Conservation (phyloP, 2,329 filamentous ascomycete genomes). For the Clarireedia sp. region DNA sequence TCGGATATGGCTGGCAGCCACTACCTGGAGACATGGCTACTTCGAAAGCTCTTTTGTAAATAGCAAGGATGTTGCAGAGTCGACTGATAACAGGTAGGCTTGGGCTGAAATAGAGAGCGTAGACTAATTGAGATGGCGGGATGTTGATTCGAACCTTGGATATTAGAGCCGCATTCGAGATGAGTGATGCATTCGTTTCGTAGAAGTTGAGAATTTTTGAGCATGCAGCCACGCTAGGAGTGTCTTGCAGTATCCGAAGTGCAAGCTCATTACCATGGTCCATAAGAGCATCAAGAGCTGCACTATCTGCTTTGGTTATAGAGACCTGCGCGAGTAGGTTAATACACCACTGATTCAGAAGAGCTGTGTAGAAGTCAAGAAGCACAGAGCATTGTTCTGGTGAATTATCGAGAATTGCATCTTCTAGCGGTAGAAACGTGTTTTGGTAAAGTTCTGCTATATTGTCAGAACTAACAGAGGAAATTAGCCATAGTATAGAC, state of each 20-base stretch:
- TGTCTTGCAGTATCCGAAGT: slow-evolving; percentile 51
- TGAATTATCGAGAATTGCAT: slow-evolving; percentile 40
- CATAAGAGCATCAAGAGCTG: slow-evolving; percentile 35
- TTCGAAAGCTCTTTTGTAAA: slow-evolving; percentile 70
- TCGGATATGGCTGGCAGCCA: slow-evolving; percentile 39
- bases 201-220: slow-evolving; percentile 64
- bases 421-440: slow-evolving; percentile 46
- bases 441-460: slow-evolving; percentile 40
- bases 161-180: slow-evolving; percentile 43
- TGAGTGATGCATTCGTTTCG: slow-evolving; percentile 49
- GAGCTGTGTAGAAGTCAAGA: slow-evolving; percentile 56
- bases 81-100: slow-evolving; percentile 59
- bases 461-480: not conserved
- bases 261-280: slow-evolving; percentile 47
- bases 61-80: slow-evolving; percentile 59
- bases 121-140: slow-evolving; percentile 60
- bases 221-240: slow-evolving; percentile 35
- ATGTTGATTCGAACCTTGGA: slow-evolving; percentile 56
- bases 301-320: slow-evolving; percentile 1
- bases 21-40: slow-evolving; percentile 42
- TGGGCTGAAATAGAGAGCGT: slow-evolving; percentile 59
- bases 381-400: slow-evolving; percentile 49
- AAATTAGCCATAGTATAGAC: not conserved
- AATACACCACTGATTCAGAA: slow-evolving; percentile 55
- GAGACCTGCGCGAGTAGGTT: slow-evolving; percentile 35